Base-by-base conservation (phyloP, 169 alveolate genomes). In the Babesia microti region DNA sequence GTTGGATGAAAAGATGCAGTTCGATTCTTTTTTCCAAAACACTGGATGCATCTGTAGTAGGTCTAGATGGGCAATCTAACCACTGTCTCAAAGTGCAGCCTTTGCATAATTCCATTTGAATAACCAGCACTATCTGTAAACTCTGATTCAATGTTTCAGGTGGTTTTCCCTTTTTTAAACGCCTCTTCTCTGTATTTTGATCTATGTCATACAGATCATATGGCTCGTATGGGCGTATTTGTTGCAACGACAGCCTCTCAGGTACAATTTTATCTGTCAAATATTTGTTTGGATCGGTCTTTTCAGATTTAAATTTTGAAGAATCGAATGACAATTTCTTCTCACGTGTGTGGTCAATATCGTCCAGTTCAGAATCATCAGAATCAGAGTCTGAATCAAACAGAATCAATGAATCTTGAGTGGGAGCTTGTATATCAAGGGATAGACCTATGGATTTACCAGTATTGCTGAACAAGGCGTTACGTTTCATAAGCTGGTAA, bases 71-170 rank as follows among this genome's bases (percentile, higher is more conserved):
- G 40, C 81, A 51, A 56, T 76, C 78, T 21, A 85, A 67, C 93
- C 93, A 85, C 49, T 80, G 78, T 15, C 93, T 68, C 7, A 85
- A 68, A n/a, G 93, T 82, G 37, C 57, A 66, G 0, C 93, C 93
- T 21, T 63, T 47, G 59, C 91, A 82, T 33, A 82, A 56, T 50
- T 85, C 93, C 93, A 85, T 85, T 33, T 81, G 89, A n/a, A 85
- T 75, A 58, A 82, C 61, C 37, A 81, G 74, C 7, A 72, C 84
- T 12, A 72, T 74, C 17, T 74, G 79, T 35, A 57, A 72, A 9
- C 49, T 58, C 24, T 65, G 23, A 9, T 35, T 51, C 4, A 6
- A 3, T 7, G 26, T 42, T n/a, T n/a, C n/a, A n/a, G n/a, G n/a
- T n/a, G n/a, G n/a, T n/a, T n/a, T 29, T 7, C 11, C 36, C 12